Evolutionary conservation across 768 basidiomycete genomes (phyloP).

Genomic region (Trametes gibbosa): DNA sequence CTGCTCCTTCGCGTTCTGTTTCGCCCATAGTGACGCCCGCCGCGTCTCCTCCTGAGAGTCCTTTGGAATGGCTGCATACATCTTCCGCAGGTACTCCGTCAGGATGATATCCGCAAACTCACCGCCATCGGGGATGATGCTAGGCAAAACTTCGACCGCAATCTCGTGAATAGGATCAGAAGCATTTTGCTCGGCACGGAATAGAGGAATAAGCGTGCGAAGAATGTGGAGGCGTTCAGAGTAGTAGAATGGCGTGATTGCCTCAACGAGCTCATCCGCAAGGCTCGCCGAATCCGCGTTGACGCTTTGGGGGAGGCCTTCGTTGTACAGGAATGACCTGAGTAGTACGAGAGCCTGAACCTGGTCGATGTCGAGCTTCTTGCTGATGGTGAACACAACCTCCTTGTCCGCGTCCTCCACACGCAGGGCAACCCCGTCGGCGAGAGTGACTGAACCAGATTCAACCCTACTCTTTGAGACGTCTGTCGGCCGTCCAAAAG

Average conservation of each 20-base stretch:
- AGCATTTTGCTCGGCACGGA: slow-evolving; percentile 64
- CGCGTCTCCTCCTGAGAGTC: slow-evolving; percentile 47
- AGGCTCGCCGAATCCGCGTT: slow-evolving; percentile 44
- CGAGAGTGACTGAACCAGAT: slow-evolving; percentile 63
- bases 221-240: slow-evolving; percentile 73
- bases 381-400: slow-evolving; percentile 68
- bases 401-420: slow-evolving; percentile 72
- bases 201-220: slow-evolving; percentile 69
- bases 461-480: slow-evolving; percentile 67
- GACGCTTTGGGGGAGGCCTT: slow-evolving; percentile 54
- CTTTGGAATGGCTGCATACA: slow-evolving; percentile 46
- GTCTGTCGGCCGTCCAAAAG: slow-evolving; percentile 68
- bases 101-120: slow-evolving; percentile 63
- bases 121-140: slow-evolving; percentile 61
- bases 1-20: slow-evolving; percentile 76
- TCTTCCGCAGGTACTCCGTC: slow-evolving; percentile 57
- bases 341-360: slow-evolving; percentile 73
- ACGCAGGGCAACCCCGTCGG: slow-evolving; percentile 58
- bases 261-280: slow-evolving; percentile 59
- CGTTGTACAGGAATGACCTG: slow-evolving; percentile 76
- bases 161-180: slow-evolving; percentile 52
- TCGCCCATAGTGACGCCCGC: slow-evolving; percentile 63
- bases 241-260: slow-evolving; percentile 78
- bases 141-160: slow-evolving; percentile 52
- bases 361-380: slow-evolving; percentile 74